phyloP scores from a whole-genome alignment of 345 rosid genomes.

The Salix suchowensis region DNA sequence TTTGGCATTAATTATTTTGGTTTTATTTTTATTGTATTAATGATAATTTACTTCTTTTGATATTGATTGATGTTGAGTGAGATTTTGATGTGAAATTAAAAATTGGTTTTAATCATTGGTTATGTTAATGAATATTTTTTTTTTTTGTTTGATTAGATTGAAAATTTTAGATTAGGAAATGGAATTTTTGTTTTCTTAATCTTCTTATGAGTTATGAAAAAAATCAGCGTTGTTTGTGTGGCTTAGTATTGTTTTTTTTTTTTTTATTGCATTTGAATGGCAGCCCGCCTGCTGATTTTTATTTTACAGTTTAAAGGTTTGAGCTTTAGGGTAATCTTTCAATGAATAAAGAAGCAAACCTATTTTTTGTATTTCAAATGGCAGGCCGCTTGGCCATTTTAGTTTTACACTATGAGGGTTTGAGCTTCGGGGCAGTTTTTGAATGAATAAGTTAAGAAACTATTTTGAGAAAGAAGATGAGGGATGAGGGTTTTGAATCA shows the following conservation, averaged over 20 bases:
- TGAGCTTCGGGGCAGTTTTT: neutral
- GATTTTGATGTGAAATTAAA: neutral
- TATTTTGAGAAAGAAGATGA: too few relatives aligned
- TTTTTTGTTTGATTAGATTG: neutral
- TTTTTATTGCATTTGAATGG: neutral
- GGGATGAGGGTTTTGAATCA: too few relatives aligned
- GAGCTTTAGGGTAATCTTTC: neutral
- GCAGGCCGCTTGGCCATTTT: neutral
- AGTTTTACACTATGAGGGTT: neutral
- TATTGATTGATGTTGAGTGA: neutral
- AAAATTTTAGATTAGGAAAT: neutral
- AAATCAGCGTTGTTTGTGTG: neutral
- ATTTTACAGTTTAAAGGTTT: neutral
- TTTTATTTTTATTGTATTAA: neutral
- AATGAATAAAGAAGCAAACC: neutral
- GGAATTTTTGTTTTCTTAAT: neutral
- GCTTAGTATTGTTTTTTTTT: neutral
- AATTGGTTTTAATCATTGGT: neutral
- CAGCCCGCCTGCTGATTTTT: neutral
- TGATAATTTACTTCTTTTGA: neutral
- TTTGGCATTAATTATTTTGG: neutral
- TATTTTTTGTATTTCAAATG: neutral
- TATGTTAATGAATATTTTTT: neutral
- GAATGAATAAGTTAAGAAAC: neutral
- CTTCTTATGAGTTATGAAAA: neutral